These are phyloP conservation scores for Beauveria sp. DNA, from an alignment of 2,329 filamentous ascomycete genomes.

Conservation along the genomic window DNA sequence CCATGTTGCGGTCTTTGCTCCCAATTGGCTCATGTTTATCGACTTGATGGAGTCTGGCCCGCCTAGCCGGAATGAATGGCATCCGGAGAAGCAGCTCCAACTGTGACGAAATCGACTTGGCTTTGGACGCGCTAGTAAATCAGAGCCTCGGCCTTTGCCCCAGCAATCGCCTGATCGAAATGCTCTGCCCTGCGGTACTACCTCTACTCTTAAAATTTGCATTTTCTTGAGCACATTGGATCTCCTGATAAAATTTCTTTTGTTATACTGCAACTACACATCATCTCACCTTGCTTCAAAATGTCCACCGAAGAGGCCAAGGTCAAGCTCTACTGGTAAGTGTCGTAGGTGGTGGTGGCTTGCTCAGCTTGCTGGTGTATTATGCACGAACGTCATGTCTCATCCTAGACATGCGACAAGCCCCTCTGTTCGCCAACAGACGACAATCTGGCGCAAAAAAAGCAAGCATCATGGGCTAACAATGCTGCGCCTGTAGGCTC, in stretches of 20 bases:
- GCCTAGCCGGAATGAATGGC: background rate
- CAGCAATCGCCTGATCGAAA: background rate
- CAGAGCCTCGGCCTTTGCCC: background rate
- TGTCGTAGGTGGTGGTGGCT: background rate
- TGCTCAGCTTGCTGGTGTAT: background rate
- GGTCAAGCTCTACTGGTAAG: conserved; percentile 58
- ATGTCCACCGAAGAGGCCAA: conserved; percentile 33
- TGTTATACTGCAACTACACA: background rate
- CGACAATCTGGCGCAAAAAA: background rate
- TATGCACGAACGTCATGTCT: background rate
- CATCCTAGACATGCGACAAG: background rate
- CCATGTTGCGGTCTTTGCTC: background rate
- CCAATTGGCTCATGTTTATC: background rate
- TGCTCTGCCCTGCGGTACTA: background rate
- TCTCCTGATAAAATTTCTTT: background rate
- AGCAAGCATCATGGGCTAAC: background rate
- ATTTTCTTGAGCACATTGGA: background rate
- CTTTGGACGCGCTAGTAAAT: background rate
- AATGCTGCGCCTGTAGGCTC: conserved; percentile 51
- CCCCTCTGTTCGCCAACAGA: background rate
- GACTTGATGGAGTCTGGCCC: background rate
- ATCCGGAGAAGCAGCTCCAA: background rate
- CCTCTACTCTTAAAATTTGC: background rate
- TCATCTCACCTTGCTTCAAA: background rate
- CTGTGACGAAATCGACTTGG: conserved; percentile 1